Base-by-base conservation (phyloP, 129 eudicot genomes). In the Flaveria brownii region DNA sequence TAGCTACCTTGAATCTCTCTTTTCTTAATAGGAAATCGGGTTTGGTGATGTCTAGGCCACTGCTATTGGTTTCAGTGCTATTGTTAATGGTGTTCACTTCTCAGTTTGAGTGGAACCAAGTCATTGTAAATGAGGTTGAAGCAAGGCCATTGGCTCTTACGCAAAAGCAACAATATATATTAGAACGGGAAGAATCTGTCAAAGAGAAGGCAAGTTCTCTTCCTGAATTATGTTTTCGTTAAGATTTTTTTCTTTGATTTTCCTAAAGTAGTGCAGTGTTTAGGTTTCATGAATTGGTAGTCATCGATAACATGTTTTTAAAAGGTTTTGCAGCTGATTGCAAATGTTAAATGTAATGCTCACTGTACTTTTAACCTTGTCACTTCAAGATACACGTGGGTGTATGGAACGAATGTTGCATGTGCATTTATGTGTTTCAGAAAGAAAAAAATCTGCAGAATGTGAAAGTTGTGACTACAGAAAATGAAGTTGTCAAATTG, bases 61-160 rank as follows among this genome's bases (percentile, higher is more conserved):
- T 77, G 57, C 73, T 71, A 55, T 78, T 82, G 71, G 82, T 77
- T 54, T 82, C 82, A 1, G 56, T 82, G 75, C 71, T 82, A 33
- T 67, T 82, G 85, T 54, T 82, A 20, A 13, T 82, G 75, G 78
- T 77, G 25, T 82, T 82, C 55, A 77, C 82, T 64, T 82, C 85
- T 65, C 82, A 71, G 17, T 82, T 82, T 82, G 85, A 82, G 22
- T 82, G 85, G 85, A 82, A 82, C 43, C 85, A 82, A 65, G 71
- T 65, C 60, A 64, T 82, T 64, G 78, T 82, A 20, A 77, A 77
- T 20, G 85, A 82, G 70, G 85, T 71, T 22, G 85, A 77, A 64
- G 85, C 85, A 3, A 70, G 85, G 28, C 85, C 85, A 7, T 54
- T 80, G 62, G 81, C 30, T 63, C 62, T 77, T 72, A 71, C 75